These are phyloP conservation scores for Phaeoacremonium minimum DNA, from an alignment of 2,329 filamentous ascomycete species.

Conservation along the genomic window DNA sequence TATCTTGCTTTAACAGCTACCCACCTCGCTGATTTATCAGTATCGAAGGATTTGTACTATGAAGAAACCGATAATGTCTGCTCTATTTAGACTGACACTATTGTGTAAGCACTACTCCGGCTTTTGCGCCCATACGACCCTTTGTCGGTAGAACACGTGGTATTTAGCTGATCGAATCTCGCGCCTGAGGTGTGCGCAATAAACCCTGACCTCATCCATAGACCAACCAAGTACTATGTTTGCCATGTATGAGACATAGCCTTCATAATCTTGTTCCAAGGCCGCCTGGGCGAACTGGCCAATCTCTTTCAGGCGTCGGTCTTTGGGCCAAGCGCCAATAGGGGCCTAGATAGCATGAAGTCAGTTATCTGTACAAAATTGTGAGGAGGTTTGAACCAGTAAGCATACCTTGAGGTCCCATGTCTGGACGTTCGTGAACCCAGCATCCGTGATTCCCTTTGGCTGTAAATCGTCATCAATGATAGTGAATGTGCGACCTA, in stretches of 20 bases:
- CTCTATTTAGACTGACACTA: too few relatives aligned
- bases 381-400: neutral
- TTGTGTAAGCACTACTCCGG: constrained; percentile 10
- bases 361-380: neutral
- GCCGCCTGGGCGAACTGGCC: constrained; percentile 11
- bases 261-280: constrained; percentile 8
- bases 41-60: too few relatives aligned
- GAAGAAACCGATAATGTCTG: too few relatives aligned
- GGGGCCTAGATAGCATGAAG: constrained; percentile 11
- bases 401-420: constrained; percentile 42
- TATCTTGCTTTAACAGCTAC: too few relatives aligned
- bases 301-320: constrained; percentile 19
- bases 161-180: constrained; percentile 21
- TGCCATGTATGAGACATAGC: constrained; percentile 22
- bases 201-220: constrained; percentile 24
- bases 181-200: constrained; percentile 26
- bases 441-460: constrained; percentile 47
- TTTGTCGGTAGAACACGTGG: constrained; percentile 21
- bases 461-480: constrained; percentile 47
- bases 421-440: constrained; percentile 53
- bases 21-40: too few relatives aligned
- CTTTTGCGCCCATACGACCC: constrained; percentile 22
- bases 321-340: constrained; percentile 20
- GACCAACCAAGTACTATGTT: constrained; percentile 30
- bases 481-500: constrained; percentile 39